These are phyloP conservation scores for Scheffersomyces ergatensis DNA, from an alignment of 805 yeast species.

Conservation along the genomic window DNA sequence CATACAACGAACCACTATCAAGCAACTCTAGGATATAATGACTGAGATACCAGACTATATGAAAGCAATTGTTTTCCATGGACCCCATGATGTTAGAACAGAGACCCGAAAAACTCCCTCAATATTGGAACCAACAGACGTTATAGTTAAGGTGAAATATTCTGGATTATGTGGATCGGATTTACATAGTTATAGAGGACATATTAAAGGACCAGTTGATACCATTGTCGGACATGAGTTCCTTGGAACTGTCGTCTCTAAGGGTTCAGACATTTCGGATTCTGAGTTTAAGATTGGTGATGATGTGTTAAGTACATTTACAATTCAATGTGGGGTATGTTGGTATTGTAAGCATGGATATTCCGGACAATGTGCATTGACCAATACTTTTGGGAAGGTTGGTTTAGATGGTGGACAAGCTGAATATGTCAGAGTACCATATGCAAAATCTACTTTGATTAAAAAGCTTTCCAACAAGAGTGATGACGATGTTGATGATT, in stretches of 20 bases:
- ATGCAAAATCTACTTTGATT: conserved; percentile 49
- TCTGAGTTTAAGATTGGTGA: conserved; percentile 42
- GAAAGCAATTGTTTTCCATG: conserved; percentile 51
- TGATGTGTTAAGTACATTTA: conserved; percentile 46
- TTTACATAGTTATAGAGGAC: conserved; percentile 55
- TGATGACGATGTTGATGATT: conserved; percentile 31
- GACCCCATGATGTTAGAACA: conserved; percentile 39
- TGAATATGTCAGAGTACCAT: conserved; percentile 58
- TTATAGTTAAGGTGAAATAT: conserved; percentile 45
- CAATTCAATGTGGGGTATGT: conserved; percentile 59
- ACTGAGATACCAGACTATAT: conserved; percentile 20
- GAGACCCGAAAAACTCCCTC: conserved; percentile 39
- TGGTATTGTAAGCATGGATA: conserved; percentile 56
- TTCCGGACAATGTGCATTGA: conserved; percentile 52
- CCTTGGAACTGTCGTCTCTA: conserved; percentile 40
- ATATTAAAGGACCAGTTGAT: conserved; percentile 35
- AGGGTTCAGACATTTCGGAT: conserved; percentile 27
- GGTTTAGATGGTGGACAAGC: conserved; percentile 64
- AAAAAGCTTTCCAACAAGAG: conserved; percentile 32
- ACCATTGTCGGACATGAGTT: conserved; percentile 54
- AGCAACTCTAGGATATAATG: too few relatives aligned
- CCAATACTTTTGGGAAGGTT: conserved; percentile 57
- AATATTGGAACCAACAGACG: conserved; percentile 36
- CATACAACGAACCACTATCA: too few relatives aligned
- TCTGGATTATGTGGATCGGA: conserved; percentile 58